Evolutionary conservation across 108 stramenopile species (phyloP).

Genomic region (Epithemia pelagica): DNA sequence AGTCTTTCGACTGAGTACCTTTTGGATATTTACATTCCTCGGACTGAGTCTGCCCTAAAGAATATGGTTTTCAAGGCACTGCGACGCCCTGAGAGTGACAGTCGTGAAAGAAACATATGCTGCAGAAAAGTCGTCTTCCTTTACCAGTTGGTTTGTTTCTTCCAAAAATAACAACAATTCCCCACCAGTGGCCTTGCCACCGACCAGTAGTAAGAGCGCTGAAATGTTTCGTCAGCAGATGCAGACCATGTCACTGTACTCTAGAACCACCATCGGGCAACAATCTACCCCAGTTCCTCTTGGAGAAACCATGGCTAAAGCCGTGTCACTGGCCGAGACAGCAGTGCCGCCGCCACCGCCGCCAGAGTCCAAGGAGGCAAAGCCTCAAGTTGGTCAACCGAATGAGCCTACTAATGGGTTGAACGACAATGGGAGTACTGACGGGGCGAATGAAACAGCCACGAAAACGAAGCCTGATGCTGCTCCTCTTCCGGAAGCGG

Average conservation of each 20-base stretch:
- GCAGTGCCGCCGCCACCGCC: too few relatives aligned
- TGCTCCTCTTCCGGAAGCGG: too few relatives aligned
- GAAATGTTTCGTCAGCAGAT: neutral
- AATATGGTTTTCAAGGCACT: constrained; percentile 74
- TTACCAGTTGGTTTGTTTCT: neutral
- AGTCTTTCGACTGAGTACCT: constrained; percentile 49
- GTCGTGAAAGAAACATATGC: constrained; percentile 65
- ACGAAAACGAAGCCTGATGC: too few relatives aligned
- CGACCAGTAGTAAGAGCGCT: neutral
- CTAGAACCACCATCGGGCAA: neutral
- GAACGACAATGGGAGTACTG: too few relatives aligned
- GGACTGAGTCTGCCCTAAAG: constrained; percentile 76
- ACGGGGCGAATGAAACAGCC: too few relatives aligned
- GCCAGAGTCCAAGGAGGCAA: too few relatives aligned
- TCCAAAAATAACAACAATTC: neutral
- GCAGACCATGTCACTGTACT: neutral
- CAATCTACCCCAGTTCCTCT: too few relatives aligned
- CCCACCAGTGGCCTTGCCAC: neutral
- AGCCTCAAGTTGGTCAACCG: too few relatives aligned
- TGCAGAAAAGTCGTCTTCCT: neutral
- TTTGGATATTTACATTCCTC: constrained; percentile 57
- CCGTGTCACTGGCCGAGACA: too few relatives aligned
- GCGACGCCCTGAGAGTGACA: constrained; percentile 72
- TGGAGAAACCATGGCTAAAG: too few relatives aligned
- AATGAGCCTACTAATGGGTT: too few relatives aligned